phyloP scores from a whole-genome alignment of 2,329 filamentous ascomycete species.

The Botrytis fabae region DNA sequence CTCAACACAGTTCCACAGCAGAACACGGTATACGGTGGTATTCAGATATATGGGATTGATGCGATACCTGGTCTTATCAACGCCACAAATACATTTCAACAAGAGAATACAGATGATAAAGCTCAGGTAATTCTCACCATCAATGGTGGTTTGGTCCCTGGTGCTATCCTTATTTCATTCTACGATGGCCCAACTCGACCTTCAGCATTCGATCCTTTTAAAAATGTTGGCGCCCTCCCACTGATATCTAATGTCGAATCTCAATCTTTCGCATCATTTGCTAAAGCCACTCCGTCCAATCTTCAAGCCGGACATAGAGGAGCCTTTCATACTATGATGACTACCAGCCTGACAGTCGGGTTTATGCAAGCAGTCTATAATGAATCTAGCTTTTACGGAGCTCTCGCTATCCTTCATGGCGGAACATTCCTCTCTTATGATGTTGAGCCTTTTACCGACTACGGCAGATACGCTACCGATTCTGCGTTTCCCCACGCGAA shows the following conservation, averaged over 20 bases:
- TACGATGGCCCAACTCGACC: constrained; percentile 39
- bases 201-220: constrained; percentile 32
- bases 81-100: constrained; percentile 36
- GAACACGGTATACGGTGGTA: constrained; percentile 31
- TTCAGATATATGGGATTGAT: constrained; percentile 37
- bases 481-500: constrained; percentile 40
- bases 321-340: constrained; percentile 38
- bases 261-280: constrained; percentile 24
- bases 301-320: constrained; percentile 33
- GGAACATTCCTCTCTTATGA: constrained; percentile 36
- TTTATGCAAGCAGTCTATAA: constrained; percentile 35
- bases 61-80: constrained; percentile 32
- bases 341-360: constrained; percentile 31
- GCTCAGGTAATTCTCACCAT: constrained; percentile 39
- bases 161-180: constrained; percentile 34
- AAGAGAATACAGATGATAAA: constrained; percentile 36
- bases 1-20: constrained; percentile 41
- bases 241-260: neutral
- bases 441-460: constrained; percentile 40
- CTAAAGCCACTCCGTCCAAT: constrained; percentile 29
- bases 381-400: constrained; percentile 29
- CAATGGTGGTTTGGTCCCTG: constrained; percentile 24
- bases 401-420: constrained; percentile 25
- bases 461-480: constrained; percentile 38
- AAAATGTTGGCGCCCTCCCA: constrained; percentile 25